Evolutionary conservation across 1,284 basidiomycete genomes (phyloP).

Genomic region (Malassezia arunalokei): DNA sequence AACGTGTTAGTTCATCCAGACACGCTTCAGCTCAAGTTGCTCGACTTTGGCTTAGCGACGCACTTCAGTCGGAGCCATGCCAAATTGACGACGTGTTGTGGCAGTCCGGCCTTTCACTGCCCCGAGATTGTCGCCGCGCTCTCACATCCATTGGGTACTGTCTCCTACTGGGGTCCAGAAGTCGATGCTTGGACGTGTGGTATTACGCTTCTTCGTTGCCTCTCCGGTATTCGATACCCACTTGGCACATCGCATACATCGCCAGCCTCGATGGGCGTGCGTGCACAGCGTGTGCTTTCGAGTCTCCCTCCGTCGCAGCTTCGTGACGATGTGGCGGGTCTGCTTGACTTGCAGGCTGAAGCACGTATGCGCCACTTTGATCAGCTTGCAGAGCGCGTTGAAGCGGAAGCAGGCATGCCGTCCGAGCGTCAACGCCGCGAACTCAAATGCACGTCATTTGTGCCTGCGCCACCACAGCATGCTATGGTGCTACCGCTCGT

Average conservation of each 20-base stretch:
- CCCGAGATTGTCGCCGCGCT: conserved; percentile 53
- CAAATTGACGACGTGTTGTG: conserved; percentile 54
- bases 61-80: conserved; percentile 52
- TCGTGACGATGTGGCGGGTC: conserved; percentile 47
- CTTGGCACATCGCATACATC: conserved; percentile 51
- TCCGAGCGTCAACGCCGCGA: conserved; percentile 21
- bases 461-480: conserved; percentile 49
- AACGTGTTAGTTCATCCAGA: conserved; percentile 49
- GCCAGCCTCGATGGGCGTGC: conserved; percentile 48
- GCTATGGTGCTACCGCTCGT: conserved; percentile 48
- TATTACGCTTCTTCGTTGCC: conserved; percentile 50
- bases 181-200: conserved; percentile 55
- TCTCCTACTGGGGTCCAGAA: conserved; percentile 51
- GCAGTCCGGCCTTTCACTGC: conserved; percentile 51
- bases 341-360: conserved; percentile 50
- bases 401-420: neutral
- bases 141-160: conserved; percentile 49
- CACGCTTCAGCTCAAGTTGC: conserved; percentile 47
- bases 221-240: conserved; percentile 51
- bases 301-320: conserved; percentile 47
- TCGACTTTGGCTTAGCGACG: conserved; percentile 54
- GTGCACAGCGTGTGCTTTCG: conserved; percentile 48
- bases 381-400: conserved; percentile 22
- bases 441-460: conserved; percentile 51
- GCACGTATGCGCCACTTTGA: conserved; percentile 50